These are phyloP conservation scores for Lipomyces anomalus DNA, from an alignment of 805 yeast genomes.

Conservation along the genomic window DNA sequence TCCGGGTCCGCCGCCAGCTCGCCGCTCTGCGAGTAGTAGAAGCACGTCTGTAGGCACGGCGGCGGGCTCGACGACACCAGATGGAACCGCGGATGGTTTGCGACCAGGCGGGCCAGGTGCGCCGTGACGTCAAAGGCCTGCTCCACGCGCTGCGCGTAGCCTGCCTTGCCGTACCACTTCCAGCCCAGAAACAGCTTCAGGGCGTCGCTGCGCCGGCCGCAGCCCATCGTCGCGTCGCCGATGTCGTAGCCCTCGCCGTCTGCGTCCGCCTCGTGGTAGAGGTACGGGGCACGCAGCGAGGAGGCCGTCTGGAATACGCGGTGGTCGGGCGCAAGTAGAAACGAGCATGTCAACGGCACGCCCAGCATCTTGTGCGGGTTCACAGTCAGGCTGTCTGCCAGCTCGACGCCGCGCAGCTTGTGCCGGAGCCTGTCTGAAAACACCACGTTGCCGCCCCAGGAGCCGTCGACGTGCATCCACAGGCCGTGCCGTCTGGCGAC, in stretches of 20 bases:
- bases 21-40: constrained; percentile 55
- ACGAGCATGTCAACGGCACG: constrained; percentile 66
- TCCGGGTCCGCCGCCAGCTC: constrained; percentile 30
- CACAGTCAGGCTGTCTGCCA: constrained; percentile 70
- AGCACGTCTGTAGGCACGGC: constrained; percentile 79
- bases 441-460: constrained; percentile 85
- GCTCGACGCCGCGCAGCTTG: constrained; percentile 53
- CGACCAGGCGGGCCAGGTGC: constrained; percentile 50
- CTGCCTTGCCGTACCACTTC: constrained; percentile 62
- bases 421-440: constrained; percentile 48
- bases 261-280: constrained; percentile 62
- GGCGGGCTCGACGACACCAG: constrained; percentile 56
- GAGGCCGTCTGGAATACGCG: constrained; percentile 62
- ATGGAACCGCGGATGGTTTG: constrained; percentile 41
- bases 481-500: constrained; percentile 50
- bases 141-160: constrained; percentile 55
- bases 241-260: constrained; percentile 57
- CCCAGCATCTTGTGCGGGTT: constrained; percentile 89
- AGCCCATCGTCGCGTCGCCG: constrained; percentile 89
- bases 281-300: constrained; percentile 72
- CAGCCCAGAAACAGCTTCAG: constrained; percentile 73
- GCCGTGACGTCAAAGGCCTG: constrained; percentile 63
- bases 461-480: constrained; percentile 84
- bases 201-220: constrained; percentile 82
- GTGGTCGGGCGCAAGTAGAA: constrained; percentile 66